phyloP scores from a whole-genome alignment of 305 asterid species.

The Fraxinus paxiana region DNA sequence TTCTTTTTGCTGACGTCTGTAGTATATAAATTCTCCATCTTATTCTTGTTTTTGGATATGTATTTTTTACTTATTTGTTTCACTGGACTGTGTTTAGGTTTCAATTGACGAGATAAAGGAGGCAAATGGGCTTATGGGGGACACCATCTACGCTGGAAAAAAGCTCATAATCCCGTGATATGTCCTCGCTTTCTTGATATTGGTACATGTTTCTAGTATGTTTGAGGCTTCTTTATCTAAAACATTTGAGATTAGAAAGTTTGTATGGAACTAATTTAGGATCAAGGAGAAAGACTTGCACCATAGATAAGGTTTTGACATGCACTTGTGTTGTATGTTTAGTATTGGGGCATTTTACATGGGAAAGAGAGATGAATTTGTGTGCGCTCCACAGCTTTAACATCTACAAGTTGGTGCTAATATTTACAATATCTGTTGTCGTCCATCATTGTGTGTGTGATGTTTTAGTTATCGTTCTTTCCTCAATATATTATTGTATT shows the following conservation, averaged over 20 bases:
- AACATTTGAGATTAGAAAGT: neutral
- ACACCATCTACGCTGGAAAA: constrained; percentile 38
- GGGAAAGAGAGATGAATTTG: neutral
- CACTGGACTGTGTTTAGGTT: constrained; percentile 22
- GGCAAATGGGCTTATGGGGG: constrained; percentile 36
- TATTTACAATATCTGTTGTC: neutral
- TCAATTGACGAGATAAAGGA: constrained; percentile 39
- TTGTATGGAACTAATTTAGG: neutral
- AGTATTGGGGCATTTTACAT: neutral
- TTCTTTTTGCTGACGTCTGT: neutral
- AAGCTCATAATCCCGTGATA: constrained; percentile 32
- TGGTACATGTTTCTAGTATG: neutral
- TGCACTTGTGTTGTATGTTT: neutral
- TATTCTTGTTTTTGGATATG: neutral
- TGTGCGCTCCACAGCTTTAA: neutral
- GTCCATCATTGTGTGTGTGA: neutral
- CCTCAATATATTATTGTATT: neutral
- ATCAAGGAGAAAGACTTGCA: neutral
- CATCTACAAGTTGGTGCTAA: neutral
- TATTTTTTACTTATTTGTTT: neutral
- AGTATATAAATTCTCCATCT: neutral
- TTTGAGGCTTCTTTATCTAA: neutral
- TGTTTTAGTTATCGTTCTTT: neutral
- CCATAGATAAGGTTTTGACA: neutral
- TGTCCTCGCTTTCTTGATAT: neutral